Evolutionary conservation across 148 eudicot species (phyloP), one percentile per base, ranked within the genome.

Genomic region (Polygonum aviculare): DNA sequence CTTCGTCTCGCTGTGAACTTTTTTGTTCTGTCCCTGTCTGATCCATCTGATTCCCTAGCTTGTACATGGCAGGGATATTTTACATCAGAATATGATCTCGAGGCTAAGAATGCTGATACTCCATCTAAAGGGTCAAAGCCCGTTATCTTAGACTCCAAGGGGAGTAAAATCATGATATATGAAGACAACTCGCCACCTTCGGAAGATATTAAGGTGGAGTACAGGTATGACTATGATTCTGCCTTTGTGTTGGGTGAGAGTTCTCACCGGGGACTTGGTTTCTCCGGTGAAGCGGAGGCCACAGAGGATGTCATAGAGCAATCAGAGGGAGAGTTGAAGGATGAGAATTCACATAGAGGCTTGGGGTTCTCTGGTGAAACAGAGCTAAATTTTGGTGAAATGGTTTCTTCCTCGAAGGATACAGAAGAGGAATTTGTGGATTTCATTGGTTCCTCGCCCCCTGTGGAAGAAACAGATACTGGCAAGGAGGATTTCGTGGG

Each of bases 341-440:
- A 67, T 75, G 83, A 76, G 41, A 78, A 26, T 39, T 51, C 65
- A 49, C 84, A 89, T 74, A 83, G 83, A 83, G 98, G 98, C 44
- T 82, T 94, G 83, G 97, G 98, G 40, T 94, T 92, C 80, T 35
- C 83, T 71, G 84, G 81, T 65, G 79, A 81, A 72, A 74, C 51
- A 60, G 82, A 78, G 76, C 76, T 69, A 54, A 78, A 33, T 76
- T 82, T 16, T 71, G 75, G 63, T 26, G 78, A 67, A 75, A 73
- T 75, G 69, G 83, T 45, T 12, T 79, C 80, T 31, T 78, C 81
- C 54, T 63, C 77, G 0, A 76, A 44, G 50, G 31, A 21, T 50
- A 38, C 72, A 55, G 54, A 84, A 47, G 82, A 81, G 59, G 77
- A 79, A 73, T 84, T 78, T 74, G 86, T 72, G 62, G 71, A 48